Conservation (phyloP, 768 basidiomycete genomes). For the Candolleomyces efflorescens region DNA sequence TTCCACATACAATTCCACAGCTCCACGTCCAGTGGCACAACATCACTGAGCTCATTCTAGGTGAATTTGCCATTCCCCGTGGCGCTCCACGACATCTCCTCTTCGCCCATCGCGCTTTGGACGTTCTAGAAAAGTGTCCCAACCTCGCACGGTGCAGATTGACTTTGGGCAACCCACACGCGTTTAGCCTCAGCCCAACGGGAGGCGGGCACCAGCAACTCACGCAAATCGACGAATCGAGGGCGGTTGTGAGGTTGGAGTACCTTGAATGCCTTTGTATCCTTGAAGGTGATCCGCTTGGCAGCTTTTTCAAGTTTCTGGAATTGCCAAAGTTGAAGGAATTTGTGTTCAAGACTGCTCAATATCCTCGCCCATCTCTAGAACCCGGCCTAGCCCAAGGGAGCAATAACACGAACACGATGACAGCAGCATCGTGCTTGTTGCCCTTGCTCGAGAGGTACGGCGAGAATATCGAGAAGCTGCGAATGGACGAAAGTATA, state of each 20-base stretch:
- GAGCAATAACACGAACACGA: too few relatives aligned
- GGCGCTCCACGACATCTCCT: background rate
- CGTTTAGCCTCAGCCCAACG: background rate
- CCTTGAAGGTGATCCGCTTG: constrained; percentile 1
- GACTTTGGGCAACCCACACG: background rate
- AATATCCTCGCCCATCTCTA: background rate
- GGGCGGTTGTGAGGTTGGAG: background rate
- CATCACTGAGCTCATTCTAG: constrained; percentile 6
- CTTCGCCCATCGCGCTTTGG: background rate
- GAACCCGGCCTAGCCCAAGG: too few relatives aligned
- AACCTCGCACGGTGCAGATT: constrained; percentile 1
- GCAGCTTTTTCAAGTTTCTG: constrained; percentile 4
- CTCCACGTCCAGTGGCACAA: constrained; percentile 2
- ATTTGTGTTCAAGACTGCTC: constrained; percentile 2
- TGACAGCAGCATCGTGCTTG: background rate
- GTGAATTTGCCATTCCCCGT: background rate
- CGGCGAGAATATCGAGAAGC: background rate
- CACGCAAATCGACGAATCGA: background rate
- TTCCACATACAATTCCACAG: background rate
- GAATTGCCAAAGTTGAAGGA: constrained; percentile 1
- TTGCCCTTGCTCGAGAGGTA: background rate
- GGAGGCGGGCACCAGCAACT: background rate
- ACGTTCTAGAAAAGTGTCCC: background rate
- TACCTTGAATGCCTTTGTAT: background rate
- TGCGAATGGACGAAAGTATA: background rate